Evolutionary conservation across 371 early-diverging fungal species (phyloP), one percentile per base, ranked within the genome.

Genomic region (Actinomortierella wolfii): DNA sequence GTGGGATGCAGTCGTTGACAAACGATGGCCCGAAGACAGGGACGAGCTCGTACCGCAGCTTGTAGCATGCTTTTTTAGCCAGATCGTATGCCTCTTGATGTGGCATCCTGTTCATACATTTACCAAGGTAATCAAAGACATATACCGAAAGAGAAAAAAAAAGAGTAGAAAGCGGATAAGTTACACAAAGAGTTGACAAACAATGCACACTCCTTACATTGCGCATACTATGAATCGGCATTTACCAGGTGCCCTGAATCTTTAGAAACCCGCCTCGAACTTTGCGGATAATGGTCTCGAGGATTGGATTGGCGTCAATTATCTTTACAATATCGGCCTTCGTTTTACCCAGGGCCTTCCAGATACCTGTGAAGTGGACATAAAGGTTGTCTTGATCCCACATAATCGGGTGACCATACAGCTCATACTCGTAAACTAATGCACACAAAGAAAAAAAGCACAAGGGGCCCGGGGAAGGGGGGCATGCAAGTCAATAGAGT

Each of bases 301-400:
- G 68, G 45, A 84, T 82, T 25, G 87, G 88, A 59, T 87, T 86
- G 15, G 85, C 81, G 50, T 86, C 86, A 0, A 88, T 84, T 61
- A 86, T 82, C 61, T 86, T 86, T 51, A 86, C 87, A 59, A 88
- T 86, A 51, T 88, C 90, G 4, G 83, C 79, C 55, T 90, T 90
- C 43, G 84, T 83, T 51, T 86, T 86, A 7, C 86, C 86, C 9
- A 90, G 73, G 15, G 88, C 83, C 63, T 90, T 87, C 88, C 90
- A 88, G 51, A 90, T 88, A 21, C 89, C 88, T n/a, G 90, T 90
- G 51, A 86, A 90, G 64, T 86, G 85, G 11, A 90, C 89, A 56
- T 86, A 84, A 8, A 87, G 83, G 25, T 81, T 81, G 56, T 89
- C 87, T 59, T 87, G 81, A 65, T 89, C 90, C 90, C 90, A 89